Evolutionary conservation across 306 rosid genomes (phyloP).

Genomic region (Sicyos baderoa): DNA sequence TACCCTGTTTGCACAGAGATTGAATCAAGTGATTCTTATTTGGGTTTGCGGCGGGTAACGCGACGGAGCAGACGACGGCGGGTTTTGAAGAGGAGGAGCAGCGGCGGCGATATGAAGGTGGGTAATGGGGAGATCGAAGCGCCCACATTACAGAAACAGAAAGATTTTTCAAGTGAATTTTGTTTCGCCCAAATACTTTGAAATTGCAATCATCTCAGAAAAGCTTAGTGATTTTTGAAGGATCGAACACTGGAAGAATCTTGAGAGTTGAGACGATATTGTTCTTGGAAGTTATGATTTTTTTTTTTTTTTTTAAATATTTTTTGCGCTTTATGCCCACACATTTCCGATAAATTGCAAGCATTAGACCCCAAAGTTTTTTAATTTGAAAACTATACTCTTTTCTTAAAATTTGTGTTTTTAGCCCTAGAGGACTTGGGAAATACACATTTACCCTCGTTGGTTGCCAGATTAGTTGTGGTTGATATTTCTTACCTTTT

Average conservation of each 20-base stretch:
- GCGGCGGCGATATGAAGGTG: slow-evolving; percentile 25
- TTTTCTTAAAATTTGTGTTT: no score
- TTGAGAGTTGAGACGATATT: not conserved
- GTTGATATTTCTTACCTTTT: no score
- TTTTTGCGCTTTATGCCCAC: no score
- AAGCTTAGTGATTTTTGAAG: not conserved
- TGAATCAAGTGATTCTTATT: slow-evolving; percentile 51
- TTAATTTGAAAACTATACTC: no score
- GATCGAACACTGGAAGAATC: not conserved
- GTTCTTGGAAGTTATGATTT: not conserved
- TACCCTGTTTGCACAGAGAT: slow-evolving; percentile 65
- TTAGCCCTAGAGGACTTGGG: no score
- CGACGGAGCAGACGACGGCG: slow-evolving; percentile 35
- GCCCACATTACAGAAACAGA: slow-evolving; percentile 53
- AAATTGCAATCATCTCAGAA: slow-evolving; percentile 7
- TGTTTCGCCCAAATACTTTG: not conserved
- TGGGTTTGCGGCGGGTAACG: slow-evolving; percentile 21
- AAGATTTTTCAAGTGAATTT: not conserved
- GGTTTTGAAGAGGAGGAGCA: slow-evolving; percentile 23
- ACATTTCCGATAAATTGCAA: no score
- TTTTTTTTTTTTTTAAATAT: no score
- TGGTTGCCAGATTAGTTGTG: slow-evolving; percentile 24
- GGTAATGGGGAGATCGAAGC: slow-evolving; percentile 33
- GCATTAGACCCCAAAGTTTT: no score
- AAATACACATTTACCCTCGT: no score